These are phyloP conservation scores for Colletotrichum orbiculare DNA, from an alignment of 2,329 filamentous ascomycete genomes.

Conservation along the genomic window DNA sequence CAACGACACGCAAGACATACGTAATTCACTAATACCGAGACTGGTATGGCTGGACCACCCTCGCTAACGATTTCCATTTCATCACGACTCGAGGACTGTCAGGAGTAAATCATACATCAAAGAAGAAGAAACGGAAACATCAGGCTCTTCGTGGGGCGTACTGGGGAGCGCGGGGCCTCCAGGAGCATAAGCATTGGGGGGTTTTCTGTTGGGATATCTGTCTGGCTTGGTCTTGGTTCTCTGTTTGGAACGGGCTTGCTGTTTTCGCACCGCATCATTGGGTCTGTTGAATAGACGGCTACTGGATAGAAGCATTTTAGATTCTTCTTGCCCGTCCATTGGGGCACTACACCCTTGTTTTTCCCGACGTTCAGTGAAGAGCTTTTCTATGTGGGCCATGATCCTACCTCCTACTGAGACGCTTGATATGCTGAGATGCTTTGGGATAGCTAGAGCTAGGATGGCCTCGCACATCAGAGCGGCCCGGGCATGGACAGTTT, in stretches of 20 bases:
- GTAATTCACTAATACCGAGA: constrained; percentile 34
- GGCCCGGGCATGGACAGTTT: neutral
- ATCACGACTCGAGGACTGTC: constrained; percentile 15
- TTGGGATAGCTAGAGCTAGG: neutral
- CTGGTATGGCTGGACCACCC: constrained; percentile 35
- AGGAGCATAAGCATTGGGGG: constrained; percentile 21
- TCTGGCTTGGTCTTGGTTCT: neutral
- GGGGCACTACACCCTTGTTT: neutral
- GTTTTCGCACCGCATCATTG: constrained; percentile 26
- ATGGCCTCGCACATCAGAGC: constrained; percentile 26
- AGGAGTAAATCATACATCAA: constrained; percentile 24
- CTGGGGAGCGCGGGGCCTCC: constrained; percentile 6
- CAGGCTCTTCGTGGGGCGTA: constrained; percentile 23
- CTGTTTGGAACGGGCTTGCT: neutral
- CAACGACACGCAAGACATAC: constrained; percentile 19
- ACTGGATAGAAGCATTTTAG: constrained; percentile 34
- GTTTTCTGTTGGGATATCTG: constrained; percentile 9
- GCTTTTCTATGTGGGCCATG: too few species aligned
- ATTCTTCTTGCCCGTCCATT: constrained; percentile 22
- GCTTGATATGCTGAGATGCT: neutral
- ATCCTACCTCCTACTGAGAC: too few species aligned
- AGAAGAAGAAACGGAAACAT: neutral
- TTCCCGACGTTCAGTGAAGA: too few species aligned
- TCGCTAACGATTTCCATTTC: constrained; percentile 23
- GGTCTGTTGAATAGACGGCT: constrained; percentile 29